Evolutionary conservation across 768 basidiomycete genomes (phyloP), one percentile per base, ranked within the genome.

Genomic region (Leccinum longicurvipes): DNA sequence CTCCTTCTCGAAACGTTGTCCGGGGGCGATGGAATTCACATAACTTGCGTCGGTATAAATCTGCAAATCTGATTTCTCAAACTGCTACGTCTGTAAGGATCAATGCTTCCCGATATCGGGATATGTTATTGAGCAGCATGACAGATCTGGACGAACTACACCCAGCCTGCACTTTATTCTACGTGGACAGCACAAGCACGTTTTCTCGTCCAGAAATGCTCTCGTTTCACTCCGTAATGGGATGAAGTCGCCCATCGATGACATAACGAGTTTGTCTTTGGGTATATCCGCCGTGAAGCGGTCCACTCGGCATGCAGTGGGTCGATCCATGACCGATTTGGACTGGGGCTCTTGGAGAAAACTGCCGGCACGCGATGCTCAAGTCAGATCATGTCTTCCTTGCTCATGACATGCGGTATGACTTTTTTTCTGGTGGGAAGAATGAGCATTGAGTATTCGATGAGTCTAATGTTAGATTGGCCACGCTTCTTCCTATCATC

Each of bases 351-450:
- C 25, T 11, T 58, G 29, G 39, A 23, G 4, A 31, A 34, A 2
- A 47, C 56, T 23, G 36, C 47, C 15, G 32, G 47, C 27, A 39
- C n/a, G 57, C 5, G 45, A 58, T 19, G 52, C 63, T 32, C 54
- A 56, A 34, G n/a, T 64, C 34, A 27, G 23, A 6, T 42, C 31
- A 27, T 0, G 3, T 23, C 2, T 31, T 21, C 42, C 34, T 36
- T 57, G 19, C 12, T 62, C 17, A 50, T 62, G 34, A 27, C 24
- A 54, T 19, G 63, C 60, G 23, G 57, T 62, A 44, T 3, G 60
- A 9, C 10, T 12, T 47, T 9, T 31, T 17, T 19, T 41, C 17
- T 10, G 12, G 24, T 17, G 11, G 12, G 31, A 28, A 21, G 12
- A 36, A n/a, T 12, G 17, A 23, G 4, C 19, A 12, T 14, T 5